These are phyloP conservation scores for Bipolaris victoriae DNA, from an alignment of 2,329 filamentous ascomycete species.

Conservation along the genomic window DNA sequence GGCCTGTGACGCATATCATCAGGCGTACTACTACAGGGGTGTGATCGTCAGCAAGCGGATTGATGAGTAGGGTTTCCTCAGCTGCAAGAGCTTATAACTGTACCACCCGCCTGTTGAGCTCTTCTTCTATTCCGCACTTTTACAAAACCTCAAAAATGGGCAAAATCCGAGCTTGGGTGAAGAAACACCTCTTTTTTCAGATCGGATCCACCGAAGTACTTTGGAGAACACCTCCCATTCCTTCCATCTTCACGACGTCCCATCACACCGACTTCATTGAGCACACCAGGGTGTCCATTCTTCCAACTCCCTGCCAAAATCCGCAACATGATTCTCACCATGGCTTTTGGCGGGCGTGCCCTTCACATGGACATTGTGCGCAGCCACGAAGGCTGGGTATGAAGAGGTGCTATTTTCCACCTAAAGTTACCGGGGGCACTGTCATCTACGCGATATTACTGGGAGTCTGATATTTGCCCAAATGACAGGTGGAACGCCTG, in stretches of 20 bases:
- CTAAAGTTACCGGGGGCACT: background rate
- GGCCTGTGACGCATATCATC: too few species aligned
- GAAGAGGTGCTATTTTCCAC: constrained; percentile 7
- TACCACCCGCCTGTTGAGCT: too few species aligned
- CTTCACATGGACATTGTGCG: constrained; percentile 13
- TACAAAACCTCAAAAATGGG: background rate
- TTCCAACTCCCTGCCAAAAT: constrained; percentile 16
- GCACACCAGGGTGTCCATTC: constrained; percentile 8
- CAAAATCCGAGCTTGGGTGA: constrained; percentile 1
- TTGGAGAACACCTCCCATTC: constrained; percentile 3
- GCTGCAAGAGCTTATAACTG: too few species aligned
- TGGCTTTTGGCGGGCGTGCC: constrained; percentile 9
- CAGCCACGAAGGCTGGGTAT: constrained; percentile 6
- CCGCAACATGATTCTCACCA: constrained; percentile 5
- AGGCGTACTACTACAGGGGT: too few species aligned
- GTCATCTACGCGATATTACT: background rate
- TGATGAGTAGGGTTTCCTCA: too few species aligned
- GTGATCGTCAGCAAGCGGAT: too few species aligned
- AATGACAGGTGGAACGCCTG: background rate
- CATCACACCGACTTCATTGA: constrained; percentile 5
- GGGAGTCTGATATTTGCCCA: background rate
- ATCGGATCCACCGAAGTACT: background rate
- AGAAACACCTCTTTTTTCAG: background rate
- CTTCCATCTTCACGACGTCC: constrained; percentile 7
- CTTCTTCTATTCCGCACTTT: too few species aligned